phyloP scores from a whole-genome alignment of 768 basidiomycete species.

The Crepidotus variabilis region DNA sequence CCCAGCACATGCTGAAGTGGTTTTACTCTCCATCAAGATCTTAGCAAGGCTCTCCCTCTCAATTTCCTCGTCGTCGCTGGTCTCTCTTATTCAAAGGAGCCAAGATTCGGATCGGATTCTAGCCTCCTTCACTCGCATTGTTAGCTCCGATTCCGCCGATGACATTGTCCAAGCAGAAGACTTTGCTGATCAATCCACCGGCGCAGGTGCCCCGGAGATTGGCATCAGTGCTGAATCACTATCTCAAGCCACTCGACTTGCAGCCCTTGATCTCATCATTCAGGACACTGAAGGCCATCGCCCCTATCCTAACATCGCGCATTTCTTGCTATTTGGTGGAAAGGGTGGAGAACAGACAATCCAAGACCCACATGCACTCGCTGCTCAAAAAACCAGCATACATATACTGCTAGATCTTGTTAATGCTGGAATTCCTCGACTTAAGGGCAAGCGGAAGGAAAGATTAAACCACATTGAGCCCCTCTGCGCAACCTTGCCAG shows the following conservation, averaged over 20 bases:
- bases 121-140: constrained; percentile 66
- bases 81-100: constrained; percentile 76
- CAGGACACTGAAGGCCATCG: constrained; percentile 62
- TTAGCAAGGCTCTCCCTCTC: constrained; percentile 65
- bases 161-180: constrained; percentile 60
- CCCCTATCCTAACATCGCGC: constrained; percentile 79
- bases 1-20: constrained; percentile 68
- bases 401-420: constrained; percentile 81
- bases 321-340: constrained; percentile 80
- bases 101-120: constrained; percentile 83
- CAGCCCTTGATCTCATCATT: constrained; percentile 79
- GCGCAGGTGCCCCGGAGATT: constrained; percentile 67
- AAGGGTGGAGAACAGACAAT: constrained; percentile 58
- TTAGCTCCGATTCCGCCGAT: constrained; percentile 58
- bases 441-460: constrained; percentile 42
- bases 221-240: constrained; percentile 43
- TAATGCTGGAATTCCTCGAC: constrained; percentile 64
- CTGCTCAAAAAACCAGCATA: constrained; percentile 64
- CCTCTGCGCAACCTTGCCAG: constrained; percentile 63
- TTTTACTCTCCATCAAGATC: constrained; percentile 76
- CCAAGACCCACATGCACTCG: constrained; percentile 75
- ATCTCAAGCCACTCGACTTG: constrained; percentile 67
- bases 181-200: constrained; percentile 58
- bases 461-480: constrained; percentile 36
- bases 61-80: constrained; percentile 65